Evolutionary conservation across 2,329 filamentous ascomycete species (phyloP).

Genomic region (Ophiocordyceps camponoti-floridani): DNA sequence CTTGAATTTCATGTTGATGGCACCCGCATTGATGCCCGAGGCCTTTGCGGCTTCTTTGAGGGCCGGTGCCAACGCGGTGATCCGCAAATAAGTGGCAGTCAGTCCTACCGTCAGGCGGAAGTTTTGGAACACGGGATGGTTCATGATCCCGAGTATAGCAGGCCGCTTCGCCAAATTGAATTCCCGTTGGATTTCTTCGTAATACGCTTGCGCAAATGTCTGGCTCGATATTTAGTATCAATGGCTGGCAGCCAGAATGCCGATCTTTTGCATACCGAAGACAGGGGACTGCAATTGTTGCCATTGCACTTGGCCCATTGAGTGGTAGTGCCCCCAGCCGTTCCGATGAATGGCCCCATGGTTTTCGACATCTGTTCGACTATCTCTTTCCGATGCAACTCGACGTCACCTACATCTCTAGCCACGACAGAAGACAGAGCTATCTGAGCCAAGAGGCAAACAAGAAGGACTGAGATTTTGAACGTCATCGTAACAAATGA

Average conservation of each 20-base stretch:
- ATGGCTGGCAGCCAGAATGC: neutral
- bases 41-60: no score
- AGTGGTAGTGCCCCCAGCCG: no score
- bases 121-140: neutral
- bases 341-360: no score
- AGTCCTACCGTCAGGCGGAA: neutral
- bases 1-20: neutral
- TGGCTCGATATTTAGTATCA: neutral
- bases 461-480: no score
- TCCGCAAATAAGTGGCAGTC: neutral
- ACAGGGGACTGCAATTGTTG: neutral
- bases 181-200: neutral
- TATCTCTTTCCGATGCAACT: no score
- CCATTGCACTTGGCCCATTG: neutral
- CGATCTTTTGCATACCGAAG: neutral
- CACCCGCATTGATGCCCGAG: no score
- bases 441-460: no score
- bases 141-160: neutral
- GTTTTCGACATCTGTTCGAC: no score
- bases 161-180: neutral
- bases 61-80: neutral
- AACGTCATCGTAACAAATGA: no score
- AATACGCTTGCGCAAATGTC: neutral
- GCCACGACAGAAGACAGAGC: no score
- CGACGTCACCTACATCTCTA: no score